A percentile compares a stretch with the other conserved stretches of the same genome.
These are phyloP conservation scores for Turritis glabra DNA, from an alignment of 345 rosid genomes.

Conservation along the genomic window DNA sequence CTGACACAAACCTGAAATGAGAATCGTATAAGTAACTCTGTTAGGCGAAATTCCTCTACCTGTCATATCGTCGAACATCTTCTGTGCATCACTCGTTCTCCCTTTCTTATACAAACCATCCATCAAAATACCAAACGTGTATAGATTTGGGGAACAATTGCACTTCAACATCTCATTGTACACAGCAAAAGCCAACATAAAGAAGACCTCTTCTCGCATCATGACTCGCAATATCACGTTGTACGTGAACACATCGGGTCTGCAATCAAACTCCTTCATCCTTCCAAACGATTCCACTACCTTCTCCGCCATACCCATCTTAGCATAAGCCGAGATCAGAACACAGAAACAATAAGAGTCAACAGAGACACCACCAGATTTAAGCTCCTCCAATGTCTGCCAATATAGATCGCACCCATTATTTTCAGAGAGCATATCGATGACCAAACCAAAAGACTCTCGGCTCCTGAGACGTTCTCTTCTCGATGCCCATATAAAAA, in stretches of 20 bases:
- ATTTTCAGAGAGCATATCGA: constrained; percentile 51
- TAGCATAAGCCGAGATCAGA: constrained; percentile 59
- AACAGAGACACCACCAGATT: constrained; percentile 38
- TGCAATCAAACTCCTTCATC: constrained; percentile 69
- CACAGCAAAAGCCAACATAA: constrained; percentile 61
- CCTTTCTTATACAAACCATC: constrained; percentile 61
- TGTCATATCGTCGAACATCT: constrained; percentile 82
- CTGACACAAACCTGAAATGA: constrained; percentile 70
- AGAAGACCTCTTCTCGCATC: constrained; percentile 44
- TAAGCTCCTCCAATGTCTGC: constrained; percentile 61
- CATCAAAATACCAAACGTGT: constrained; percentile 65
- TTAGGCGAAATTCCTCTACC: constrained; percentile 56
- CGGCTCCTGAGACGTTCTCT: constrained; percentile 49
- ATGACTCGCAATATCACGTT: constrained; percentile 53
- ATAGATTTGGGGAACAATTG: constrained; percentile 53
- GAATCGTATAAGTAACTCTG: constrained; percentile 48
- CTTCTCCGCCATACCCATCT: constrained; percentile 57
- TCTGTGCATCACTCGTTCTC: constrained; percentile 55
- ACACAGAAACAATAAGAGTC: constrained; percentile 54
- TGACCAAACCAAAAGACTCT: constrained; percentile 38
- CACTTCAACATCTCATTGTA: constrained; percentile 69
- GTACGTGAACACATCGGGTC: constrained; percentile 66
- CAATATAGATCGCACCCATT: constrained; percentile 59
- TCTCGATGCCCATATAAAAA: constrained; percentile 76
- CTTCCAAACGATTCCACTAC: constrained; percentile 71